Base-by-base conservation (phyloP, 139 green algal genomes). In the Chlamydomonas applanata region DNA sequence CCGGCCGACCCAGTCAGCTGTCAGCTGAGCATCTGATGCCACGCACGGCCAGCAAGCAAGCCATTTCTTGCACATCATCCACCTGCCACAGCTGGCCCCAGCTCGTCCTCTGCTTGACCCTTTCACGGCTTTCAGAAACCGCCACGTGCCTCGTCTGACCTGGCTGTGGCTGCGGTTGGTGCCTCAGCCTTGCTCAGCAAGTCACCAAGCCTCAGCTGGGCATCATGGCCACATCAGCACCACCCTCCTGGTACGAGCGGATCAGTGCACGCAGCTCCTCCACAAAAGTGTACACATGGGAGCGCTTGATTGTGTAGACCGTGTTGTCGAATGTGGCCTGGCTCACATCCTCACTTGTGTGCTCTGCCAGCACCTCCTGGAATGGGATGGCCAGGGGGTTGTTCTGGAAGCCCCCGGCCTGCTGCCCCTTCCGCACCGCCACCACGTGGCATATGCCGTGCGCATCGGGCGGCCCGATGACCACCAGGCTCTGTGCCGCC, bases 321-420 rank as follows among this genome's bases (percentile, higher is more conserved):
- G 61, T 49, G 61, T 69, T 77, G 46, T 84, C 79, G 33, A 84
- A 84, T 1, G 69, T 74, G 33, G 56, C 52, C 16, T 53, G 45
- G 9, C 13, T 25, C 24, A 72, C 4, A 2, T 49, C 52, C 7
- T 49, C 25, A 20, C 73, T 77, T 27, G 46, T 60, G 32, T 79
- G 77, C 44, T 69, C 64, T 3, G 22, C 11, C 29, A 72, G 33
- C 61, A 67, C 77, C 49, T 84, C 79, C 11, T 69, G 35, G 36
- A 84, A 77, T 13, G 79, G 73, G 17, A 46, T 49, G 0, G 79
- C 79, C 54, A 80, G 80, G 1, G 73, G 79, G 73, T 84, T 84
- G 69, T 74, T 80, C 79, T 84, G 79, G 22, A 77, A 52, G 34
- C 13, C 53, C 34, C 78, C 78, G 11, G 79, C 36, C 32, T 73